A percentile compares a stretch with the other conserved stretches of the same genome.
Evolutionary conservation across 1,284 basidiomycete genomes (phyloP).

Genomic region (Tranzscheliella williamsii): DNA sequence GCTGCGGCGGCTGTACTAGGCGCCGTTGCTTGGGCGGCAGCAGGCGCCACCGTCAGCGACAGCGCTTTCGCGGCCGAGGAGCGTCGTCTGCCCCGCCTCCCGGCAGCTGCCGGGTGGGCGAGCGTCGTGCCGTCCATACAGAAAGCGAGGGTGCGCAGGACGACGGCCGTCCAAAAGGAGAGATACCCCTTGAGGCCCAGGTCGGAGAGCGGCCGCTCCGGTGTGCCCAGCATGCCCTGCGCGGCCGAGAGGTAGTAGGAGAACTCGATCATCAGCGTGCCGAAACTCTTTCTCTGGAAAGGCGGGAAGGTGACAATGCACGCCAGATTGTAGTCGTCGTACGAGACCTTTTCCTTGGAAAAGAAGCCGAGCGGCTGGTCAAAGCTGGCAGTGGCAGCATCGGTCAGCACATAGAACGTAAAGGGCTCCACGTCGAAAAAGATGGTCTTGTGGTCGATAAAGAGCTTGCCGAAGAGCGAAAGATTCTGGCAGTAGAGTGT

Average conservation of each 20-base stretch:
- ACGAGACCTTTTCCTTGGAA: conserved; percentile 94
- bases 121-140: conserved; percentile 54
- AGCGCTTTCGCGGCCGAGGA: conserved; percentile 3
- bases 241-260: conserved; percentile 88
- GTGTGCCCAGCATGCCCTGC: conserved; percentile 80
- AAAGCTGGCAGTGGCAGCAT: conserved; percentile 71
- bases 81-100: conserved; percentile 1
- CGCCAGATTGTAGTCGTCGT: conserved; percentile 95
- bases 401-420: conserved; percentile 89
- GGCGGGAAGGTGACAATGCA: conserved; percentile 95
- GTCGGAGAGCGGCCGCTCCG: conserved; percentile 91
- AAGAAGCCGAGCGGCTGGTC: conserved; percentile 92
- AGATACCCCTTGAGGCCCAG: conserved; percentile 88
- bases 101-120: not conserved
- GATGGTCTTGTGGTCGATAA: conserved; percentile 96
- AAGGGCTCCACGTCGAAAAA: conserved; percentile 79
- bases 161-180: conserved; percentile 83
- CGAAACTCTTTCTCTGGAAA: conserved; percentile 85
- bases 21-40: too few species aligned
- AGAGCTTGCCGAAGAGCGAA: conserved; percentile 94
- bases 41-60: too few species aligned
- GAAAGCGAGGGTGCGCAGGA: conserved; percentile 78
- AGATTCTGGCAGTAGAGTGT: conserved; percentile 95
- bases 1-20: not conserved
- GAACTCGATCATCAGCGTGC: conserved; percentile 96